These are phyloP conservation scores for Phlyctochytrium arcticum DNA, from an alignment of 192 early-diverging fungal species.

Conservation along the genomic window DNA sequence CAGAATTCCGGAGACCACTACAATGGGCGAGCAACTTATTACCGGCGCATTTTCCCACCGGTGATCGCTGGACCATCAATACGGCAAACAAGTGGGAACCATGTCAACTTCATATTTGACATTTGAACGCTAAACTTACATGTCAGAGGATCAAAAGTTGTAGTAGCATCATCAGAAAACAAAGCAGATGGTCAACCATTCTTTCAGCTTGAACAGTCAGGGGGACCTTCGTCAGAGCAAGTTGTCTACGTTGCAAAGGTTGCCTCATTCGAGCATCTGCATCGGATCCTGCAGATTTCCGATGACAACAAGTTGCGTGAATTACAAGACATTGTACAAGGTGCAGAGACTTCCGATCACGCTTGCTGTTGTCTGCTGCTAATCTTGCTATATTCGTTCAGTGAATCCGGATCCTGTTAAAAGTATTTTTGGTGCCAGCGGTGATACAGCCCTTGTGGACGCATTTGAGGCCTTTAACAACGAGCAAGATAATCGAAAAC, in stretches of 20 bases:
- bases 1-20: constrained; percentile 47
- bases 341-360: constrained; percentile 9
- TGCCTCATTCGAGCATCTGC: constrained; percentile 38
- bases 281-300: constrained; percentile 37
- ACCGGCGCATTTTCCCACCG: constrained; percentile 28
- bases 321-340: constrained; percentile 49
- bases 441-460: constrained; percentile 36
- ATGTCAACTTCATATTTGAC: no score
- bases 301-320: constrained; percentile 45
- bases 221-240: constrained; percentile 1
- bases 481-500: constrained; percentile 40
- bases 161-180: constrained; percentile 30
- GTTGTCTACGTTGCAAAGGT: constrained; percentile 33
- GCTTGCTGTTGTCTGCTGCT: not conserved
- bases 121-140: no score
- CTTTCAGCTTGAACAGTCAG: constrained; percentile 36
- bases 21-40: constrained; percentile 35
- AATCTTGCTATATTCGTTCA: constrained; percentile 5
- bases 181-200: constrained; percentile 40
- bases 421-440: constrained; percentile 44
- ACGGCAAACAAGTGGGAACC: not conserved
- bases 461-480: constrained; percentile 47
- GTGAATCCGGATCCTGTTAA: constrained; percentile 47
- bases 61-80: constrained; percentile 4
- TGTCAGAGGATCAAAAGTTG: not conserved